Base-by-base conservation (phyloP, 306 rosid species). In the Notholithocarpus densiflorus region DNA sequence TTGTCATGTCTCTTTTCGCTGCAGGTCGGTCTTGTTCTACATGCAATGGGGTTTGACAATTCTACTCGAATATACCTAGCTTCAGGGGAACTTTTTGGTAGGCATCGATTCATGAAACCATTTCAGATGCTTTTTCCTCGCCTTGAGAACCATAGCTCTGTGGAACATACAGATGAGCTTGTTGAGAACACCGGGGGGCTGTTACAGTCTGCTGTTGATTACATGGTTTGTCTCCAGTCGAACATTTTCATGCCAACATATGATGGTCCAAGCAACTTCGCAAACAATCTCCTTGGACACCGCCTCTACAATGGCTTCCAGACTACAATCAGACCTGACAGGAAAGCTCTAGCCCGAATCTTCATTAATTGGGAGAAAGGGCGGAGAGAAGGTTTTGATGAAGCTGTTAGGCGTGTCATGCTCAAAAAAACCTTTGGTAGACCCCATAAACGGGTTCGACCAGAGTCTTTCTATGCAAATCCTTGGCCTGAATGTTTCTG, bases 401-500 rank as follows among this genome's bases (percentile, higher is more conserved):
- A 90, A 78, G 97, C 96, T 70, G 71, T 93, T 40, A 88, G 91
- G 84, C 83, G 71, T 82, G 91, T 84, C 77, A 91, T 96, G 97
- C 91, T 89, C 12, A 87, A 70, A 77, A 96, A 97, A 2, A 90
- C 80, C 86, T 94, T 93, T 55, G 98, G 99, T 1, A 93, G 92
- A 77, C 96, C 97, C 77, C 96, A 96, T 77, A 84, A 93, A 80
- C 88, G 98, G 21, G 78, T 91, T 32, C 10, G 91, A 31, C 99
- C 99, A 0, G 98, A 96, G 85, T 96, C 97, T 31, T 93, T 96
- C 89, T 96, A 96, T 78, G 93, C 99, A 53, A 96, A 96, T 88
- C 92, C 99, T 71, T 96, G 99, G 99, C 97, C 97, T 26, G 99
- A 96, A 80, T 96, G 99, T 85, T 96, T 96, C 92, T 96, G 99